Evolutionary conservation across 1,284 basidiomycete species (phyloP), one percentile per base, ranked within the genome.

Genomic region (Erythrobasidium hasegawianum): DNA sequence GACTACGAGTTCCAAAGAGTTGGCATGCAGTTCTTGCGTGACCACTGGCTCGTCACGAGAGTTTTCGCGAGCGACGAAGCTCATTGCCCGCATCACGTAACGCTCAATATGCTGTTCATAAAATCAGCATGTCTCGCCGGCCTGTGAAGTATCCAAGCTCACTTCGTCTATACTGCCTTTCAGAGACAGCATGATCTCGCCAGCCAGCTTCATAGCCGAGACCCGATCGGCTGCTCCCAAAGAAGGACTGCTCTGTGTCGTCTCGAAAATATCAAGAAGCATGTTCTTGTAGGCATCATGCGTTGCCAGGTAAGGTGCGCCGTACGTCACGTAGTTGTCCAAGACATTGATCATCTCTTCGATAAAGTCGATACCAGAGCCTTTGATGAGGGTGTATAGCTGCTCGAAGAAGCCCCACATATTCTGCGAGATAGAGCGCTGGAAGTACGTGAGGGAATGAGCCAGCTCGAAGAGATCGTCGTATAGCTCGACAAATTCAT

Each of bases 241-340:
- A 66, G 86, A 83, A 20, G 84, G 81, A 73, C 82, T 86, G 1
- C 82, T 84, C 77, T 93, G 85, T 8, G 86, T 82, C 0, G 86
- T 89, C 47, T 84, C 83, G 76, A 89, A 94, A 74, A 95, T 89
- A 73, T 95, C 90, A 59, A 93, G 78, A 29, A 88, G 78, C 85
- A 90, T 90, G 71, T 85, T 82, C 74, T 86, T 83, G 78, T 94
- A 92, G 71, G 90, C 87, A 0, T 83, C 77, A 57, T 85, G 85
- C 38, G 82, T 75, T 73, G 86, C 86, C 77, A 95, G 86, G 13
- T 85, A 79, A 13, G 90, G 87, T 18, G 84, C 81, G 10, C 91
- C 91, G 75, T 86, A 94, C 13, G 88, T 89, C 59, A 95, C 82
- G 76, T 91, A 90, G 81, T 95, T 95, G 80, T 93, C 90, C 62